Evolutionary conservation across 2,329 filamentous ascomycete species (phyloP), one percentile per base, ranked within the genome.

Genomic region (Penicillium frequentans): DNA sequence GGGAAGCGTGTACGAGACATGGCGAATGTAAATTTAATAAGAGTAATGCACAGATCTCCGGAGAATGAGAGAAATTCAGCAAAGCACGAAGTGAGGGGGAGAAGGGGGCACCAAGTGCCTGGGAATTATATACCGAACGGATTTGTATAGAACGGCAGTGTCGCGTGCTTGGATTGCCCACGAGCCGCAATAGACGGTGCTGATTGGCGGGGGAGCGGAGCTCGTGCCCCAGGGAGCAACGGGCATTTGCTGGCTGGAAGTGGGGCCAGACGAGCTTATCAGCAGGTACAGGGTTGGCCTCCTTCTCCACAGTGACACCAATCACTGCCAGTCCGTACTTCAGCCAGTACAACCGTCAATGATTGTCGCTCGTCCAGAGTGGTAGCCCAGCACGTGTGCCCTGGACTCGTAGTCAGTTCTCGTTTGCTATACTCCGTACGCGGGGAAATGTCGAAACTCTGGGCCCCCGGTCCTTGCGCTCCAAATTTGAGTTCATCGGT

Each of bases 1-100:
- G 71, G 72, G n/a, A 72, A 66, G 59, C 66, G 66, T 45, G 69
- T 65, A 39, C 65, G 69, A 58, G 72, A 72, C 72, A 75, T 74
- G 52, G 9, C 9, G 27, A 35, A 5, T 5, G 13, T 26, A 42
- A 24, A 46, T n/a, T 23, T 21, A 47, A 42, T 42, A 24, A 48
- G 42, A 33, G 33, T 42, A 24, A 50, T 31, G 45, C 35, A 24
- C 19, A 56, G 47, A 19, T 43, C 35, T 39, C 47, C 43, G 59
- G 49, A 45, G 44, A 37, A 37, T 24, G 33, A 13, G 29, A 49
- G 21, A 29, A 37, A 45, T 39, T 19, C 2, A 19, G 19, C 16
- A 31, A 13, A 13, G 21, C 31, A 47, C 14, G 37, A 52, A 33
- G 21, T 29, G 35, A 43, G 31, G 44, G 44, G 24, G 45, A 23